Percentiles rank a stretch among this genome's conserved stretches.
These are phyloP conservation scores for Hordeum marinum DNA, from an alignment of 176 grass and related monocot genomes.

Conservation along the genomic window DNA sequence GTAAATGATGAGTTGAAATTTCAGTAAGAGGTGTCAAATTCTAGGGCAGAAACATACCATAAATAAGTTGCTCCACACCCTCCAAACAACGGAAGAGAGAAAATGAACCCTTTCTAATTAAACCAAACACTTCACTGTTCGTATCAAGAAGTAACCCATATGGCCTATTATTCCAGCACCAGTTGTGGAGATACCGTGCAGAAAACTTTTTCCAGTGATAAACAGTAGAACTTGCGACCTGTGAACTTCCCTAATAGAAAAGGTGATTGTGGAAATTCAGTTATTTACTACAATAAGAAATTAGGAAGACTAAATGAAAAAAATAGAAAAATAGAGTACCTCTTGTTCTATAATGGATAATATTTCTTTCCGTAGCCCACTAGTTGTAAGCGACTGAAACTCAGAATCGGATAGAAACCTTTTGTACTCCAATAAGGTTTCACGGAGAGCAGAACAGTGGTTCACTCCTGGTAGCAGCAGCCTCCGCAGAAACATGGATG, in stretches of 20 bases:
- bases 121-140: conserved; percentile 62
- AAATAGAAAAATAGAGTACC: conserved; percentile 31
- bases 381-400: conserved; percentile 73
- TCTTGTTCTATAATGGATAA: conserved; percentile 73
- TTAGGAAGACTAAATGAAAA: conserved; percentile 4
- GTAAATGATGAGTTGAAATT: conserved; percentile 16
- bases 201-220: conserved; percentile 90
- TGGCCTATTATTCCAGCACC: conserved; percentile 63
- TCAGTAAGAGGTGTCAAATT: conserved; percentile 15
- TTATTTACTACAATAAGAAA: conserved; percentile 20
- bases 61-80: conserved; percentile 66
- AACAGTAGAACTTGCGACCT: conserved; percentile 43
- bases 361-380: conserved; percentile 84
- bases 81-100: conserved; percentile 89
- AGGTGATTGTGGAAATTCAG: conserved; percentile 17
- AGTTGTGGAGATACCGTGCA: conserved; percentile 68
- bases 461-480: conserved; percentile 86
- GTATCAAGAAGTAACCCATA: conserved; percentile 84
- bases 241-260: conserved; percentile 63
- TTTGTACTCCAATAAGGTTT: conserved; percentile 84
- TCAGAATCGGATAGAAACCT: conserved; percentile 81
- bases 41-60: conserved; percentile 50
- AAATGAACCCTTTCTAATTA: conserved; percentile 84
- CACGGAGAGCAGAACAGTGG: conserved; percentile 70
- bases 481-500: conserved; percentile 88